phyloP scores from a whole-genome alignment of 305 asterid species.

The Fraxinus ornus region DNA sequence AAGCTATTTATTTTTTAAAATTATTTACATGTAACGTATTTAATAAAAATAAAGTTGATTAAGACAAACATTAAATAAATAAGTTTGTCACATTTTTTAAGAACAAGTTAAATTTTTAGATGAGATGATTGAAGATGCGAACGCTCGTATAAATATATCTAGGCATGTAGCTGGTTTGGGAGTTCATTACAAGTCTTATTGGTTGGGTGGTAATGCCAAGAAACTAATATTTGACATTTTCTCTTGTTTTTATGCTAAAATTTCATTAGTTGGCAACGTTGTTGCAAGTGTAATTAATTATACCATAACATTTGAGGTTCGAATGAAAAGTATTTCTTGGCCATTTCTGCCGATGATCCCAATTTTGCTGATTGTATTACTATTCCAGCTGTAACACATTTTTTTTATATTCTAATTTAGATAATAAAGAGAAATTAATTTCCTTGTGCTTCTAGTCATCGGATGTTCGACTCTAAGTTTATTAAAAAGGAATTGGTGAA shows the following conservation, averaged over 20 bases:
- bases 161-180: neutral
- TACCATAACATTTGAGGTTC: neutral
- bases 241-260: neutral
- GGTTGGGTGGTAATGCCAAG: neutral
- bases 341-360: slow-evolving; percentile 29
- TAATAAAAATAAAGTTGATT: neutral
- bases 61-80: neutral
- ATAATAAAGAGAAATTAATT: neutral
- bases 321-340: neutral
- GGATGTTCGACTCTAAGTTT: neutral
- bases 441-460: neutral
- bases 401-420: neutral
- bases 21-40: neutral
- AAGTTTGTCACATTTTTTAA: neutral
- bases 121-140: neutral
- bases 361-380: neutral
- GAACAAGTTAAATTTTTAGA: neutral
- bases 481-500: neutral
- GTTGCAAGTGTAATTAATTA: neutral
- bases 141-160: neutral
- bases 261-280: slow-evolving; percentile 8
- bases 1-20: neutral
- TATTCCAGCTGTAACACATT: slow-evolving; percentile 7
- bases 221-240: neutral
- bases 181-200: neutral